These are phyloP conservation scores for Scytalidium sp. DNA, from an alignment of 2,329 filamentous ascomycete genomes.

Conservation along the genomic window DNA sequence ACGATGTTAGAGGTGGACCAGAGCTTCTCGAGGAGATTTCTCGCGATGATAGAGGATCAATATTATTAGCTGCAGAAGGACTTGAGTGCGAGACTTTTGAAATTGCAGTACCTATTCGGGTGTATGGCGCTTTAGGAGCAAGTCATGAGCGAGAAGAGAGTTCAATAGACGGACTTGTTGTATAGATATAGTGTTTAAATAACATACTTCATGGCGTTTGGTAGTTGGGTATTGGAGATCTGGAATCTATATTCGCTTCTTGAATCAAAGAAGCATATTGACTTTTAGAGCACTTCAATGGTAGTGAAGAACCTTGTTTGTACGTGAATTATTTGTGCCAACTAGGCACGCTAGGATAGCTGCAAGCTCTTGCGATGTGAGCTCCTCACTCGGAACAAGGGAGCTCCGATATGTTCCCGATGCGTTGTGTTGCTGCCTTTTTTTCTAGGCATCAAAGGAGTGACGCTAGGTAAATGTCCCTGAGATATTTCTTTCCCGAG, in stretches of 20 bases:
- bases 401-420: background rate
- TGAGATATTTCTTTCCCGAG: background rate
- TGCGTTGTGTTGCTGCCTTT: background rate
- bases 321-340: no score
- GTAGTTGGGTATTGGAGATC: background rate
- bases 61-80: conserved; percentile 75
- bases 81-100: conserved; percentile 87
- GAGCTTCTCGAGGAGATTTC: conserved; percentile 75
- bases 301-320: no score
- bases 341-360: no score
- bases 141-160: conserved; percentile 21
- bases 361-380: no score
- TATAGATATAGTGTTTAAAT: conserved; percentile 14
- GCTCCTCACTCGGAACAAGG: background rate
- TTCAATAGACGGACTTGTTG: conserved; percentile 20
- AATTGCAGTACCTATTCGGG: conserved; percentile 76
- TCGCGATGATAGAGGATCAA: conserved; percentile 73
- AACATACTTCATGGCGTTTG: background rate
- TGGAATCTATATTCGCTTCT: background rate
- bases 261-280: background rate
- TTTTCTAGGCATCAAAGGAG: background rate
- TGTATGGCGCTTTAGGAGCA: conserved; percentile 60
- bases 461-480: background rate
- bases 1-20: conserved; percentile 32
- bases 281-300: background rate